Base-by-base conservation (phyloP, 805 yeast species). In the Candida jianshihensis region DNA sequence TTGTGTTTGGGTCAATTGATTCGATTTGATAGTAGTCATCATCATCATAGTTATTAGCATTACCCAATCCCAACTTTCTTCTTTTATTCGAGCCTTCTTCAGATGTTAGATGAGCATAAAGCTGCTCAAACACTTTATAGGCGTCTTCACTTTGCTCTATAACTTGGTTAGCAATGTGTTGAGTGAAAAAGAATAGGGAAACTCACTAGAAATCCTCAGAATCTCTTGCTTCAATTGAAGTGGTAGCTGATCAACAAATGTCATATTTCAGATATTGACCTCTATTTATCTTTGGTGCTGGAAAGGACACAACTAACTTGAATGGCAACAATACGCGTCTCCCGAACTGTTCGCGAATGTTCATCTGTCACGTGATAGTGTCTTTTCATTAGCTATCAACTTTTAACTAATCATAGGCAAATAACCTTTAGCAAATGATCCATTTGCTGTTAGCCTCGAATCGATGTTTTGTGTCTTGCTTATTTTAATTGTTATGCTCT, bases 1-100 rank as follows among this genome's bases (percentile, higher is more conserved):
- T 59, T 19, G 57, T 49, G 14, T 36, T 37, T 13, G 51, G 46
- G 19, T 42, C 41, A 21, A 40, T 49, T 22, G 42, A 49, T 22
- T 39, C 39, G 4, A 47, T 29, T 12, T 38, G 37, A 19, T 46
- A 44, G 19, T n/a, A 14, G 14, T 41, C 38, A 9, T 19, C 22
- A 19, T 12, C 6, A n/a, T 13, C 22, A 18, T 18, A 8, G 9
- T 18, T 15, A 28, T 6, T 17, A 17, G 4, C 19, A 12, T 12
- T 12, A 19, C 9, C 16, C 10, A 21, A 26, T 6, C 10, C 12
- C 8, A 18, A 8, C 16, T 35, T 35, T 26, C 38, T 25, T 22
- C 15, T 37, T 19, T 37, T 37, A 10, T n/a, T 32, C 3, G 31
- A 9, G 12, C 17, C 39, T 3, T 16, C 27, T 24, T 24, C 26